A percentile compares a stretch with the other conserved stretches of the same genome.
Evolutionary conservation across 306 rosid genomes (phyloP).

Genomic region (Castanea sativa): DNA sequence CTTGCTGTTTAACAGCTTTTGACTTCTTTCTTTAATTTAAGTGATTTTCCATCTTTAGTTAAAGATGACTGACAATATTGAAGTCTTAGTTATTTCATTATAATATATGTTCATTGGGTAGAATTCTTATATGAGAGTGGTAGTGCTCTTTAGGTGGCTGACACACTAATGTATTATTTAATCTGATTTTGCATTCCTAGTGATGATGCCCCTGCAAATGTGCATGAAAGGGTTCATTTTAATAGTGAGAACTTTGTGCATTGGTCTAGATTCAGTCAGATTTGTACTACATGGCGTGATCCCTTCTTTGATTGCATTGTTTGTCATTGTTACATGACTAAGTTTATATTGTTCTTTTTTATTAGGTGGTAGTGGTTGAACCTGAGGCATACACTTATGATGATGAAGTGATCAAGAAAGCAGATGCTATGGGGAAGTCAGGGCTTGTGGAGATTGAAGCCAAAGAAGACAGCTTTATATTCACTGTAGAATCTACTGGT

Average conservation of each 20-base stretch:
- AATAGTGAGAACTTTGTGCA: not conserved
- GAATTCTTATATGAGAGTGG: not conserved
- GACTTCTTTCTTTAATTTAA: not conserved
- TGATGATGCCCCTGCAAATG: not conserved
- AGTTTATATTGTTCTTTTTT: not conserved
- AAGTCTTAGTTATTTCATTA: not conserved
- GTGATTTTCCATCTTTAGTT: not conserved
- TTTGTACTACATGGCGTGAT: not conserved
- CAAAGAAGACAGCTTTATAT: constrained; percentile 84
- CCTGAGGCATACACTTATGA: constrained; percentile 89
- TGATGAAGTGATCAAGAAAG: constrained; percentile 91
- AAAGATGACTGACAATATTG: not conserved
- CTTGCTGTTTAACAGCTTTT: too few relatives aligned
- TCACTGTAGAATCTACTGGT: constrained; percentile 92
- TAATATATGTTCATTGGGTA: not conserved
- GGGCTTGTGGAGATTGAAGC: constrained; percentile 89
- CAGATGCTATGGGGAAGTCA: constrained; percentile 94
- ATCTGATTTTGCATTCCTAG: not conserved
- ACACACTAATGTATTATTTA: not conserved
- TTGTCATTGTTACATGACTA: not conserved
- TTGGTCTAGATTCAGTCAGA: not conserved
- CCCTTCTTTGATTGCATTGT: constrained; percentile 10
- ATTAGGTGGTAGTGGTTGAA: constrained; percentile 67
- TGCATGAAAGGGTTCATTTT: not conserved
- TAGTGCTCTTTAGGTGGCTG: not conserved